phyloP scores from a whole-genome alignment of 805 yeast genomes.

The Pichia paraexigua region DNA sequence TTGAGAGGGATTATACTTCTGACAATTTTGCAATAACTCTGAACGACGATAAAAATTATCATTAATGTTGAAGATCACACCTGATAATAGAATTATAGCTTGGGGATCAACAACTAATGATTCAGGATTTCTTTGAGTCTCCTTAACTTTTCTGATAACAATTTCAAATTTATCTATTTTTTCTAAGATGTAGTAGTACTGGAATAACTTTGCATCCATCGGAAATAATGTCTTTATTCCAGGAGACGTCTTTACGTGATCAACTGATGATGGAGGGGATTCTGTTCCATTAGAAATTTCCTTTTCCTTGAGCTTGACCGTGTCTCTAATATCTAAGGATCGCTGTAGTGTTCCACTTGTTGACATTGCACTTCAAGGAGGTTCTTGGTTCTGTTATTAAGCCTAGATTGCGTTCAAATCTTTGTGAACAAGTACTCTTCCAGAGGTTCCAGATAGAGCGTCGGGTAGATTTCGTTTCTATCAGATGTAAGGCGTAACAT shows the following conservation, averaged over 20 bases:
- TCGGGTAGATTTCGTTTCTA: background rate
- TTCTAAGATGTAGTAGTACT: constrained; percentile 45
- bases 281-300: background rate
- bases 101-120: constrained; percentile 27
- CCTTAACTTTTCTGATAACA: constrained; percentile 19
- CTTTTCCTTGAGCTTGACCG: background rate
- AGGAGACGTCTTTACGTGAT: background rate
- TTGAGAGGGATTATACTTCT: constrained; percentile 38
- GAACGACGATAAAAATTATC: constrained; percentile 33
- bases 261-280: background rate
- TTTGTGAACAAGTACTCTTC: background rate
- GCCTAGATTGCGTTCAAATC: background rate
- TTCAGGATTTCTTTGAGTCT: constrained; percentile 14
- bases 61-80: constrained; percentile 34
- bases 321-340: background rate
- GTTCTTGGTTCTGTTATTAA: background rate
- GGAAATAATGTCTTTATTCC: constrained; percentile 29
- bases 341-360: background rate
- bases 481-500: background rate
- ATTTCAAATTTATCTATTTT: constrained; percentile 34
- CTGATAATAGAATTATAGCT: constrained; percentile 31
- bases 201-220: constrained; percentile 49
- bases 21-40: constrained; percentile 28
- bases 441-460: background rate
- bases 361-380: background rate